Evolutionary conservation across 441 rosid species (phyloP).

Genomic region (Flueggea neowawraea): DNA sequence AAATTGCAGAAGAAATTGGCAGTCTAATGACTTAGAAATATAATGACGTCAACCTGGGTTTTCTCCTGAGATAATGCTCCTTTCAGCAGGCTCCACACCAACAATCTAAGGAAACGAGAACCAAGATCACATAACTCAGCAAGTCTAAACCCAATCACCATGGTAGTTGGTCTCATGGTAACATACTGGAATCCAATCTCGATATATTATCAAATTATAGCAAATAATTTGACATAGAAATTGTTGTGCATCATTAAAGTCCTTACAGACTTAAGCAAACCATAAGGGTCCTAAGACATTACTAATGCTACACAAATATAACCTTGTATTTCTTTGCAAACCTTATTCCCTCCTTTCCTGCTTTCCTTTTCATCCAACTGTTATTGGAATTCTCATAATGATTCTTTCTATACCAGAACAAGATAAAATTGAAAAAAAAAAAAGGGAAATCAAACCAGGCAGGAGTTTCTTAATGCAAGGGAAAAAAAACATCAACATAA

Average conservation of each 20-base stretch:
- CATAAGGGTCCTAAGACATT: no score
- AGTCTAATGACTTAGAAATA: neutral
- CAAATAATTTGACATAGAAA: no score
- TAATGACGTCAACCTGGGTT: constrained; percentile 43
- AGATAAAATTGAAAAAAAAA: neutral
- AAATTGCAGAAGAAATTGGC: neutral
- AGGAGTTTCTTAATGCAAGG: neutral
- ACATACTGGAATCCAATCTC: no score
- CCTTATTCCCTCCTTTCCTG: no score
- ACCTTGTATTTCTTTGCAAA: no score
- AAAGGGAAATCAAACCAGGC: neutral
- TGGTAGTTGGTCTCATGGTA: neutral
- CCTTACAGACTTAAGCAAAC: no score
- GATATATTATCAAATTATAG: no score
- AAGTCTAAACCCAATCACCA: neutral
- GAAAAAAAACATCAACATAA: neutral
- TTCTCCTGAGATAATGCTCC: constrained; percentile 86
- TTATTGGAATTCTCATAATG: no score
- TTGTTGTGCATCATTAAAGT: no score
- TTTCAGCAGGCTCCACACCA: constrained; percentile 95
- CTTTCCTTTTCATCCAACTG: no score
- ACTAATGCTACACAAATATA: no score
- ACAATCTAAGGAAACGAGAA: constrained; percentile 46
- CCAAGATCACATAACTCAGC: neutral
- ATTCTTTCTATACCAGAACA: neutral